Evolutionary conservation across 352 stramenopile species (phyloP), one percentile per base, ranked within the genome.

Genomic region (Pythium sp.): DNA sequence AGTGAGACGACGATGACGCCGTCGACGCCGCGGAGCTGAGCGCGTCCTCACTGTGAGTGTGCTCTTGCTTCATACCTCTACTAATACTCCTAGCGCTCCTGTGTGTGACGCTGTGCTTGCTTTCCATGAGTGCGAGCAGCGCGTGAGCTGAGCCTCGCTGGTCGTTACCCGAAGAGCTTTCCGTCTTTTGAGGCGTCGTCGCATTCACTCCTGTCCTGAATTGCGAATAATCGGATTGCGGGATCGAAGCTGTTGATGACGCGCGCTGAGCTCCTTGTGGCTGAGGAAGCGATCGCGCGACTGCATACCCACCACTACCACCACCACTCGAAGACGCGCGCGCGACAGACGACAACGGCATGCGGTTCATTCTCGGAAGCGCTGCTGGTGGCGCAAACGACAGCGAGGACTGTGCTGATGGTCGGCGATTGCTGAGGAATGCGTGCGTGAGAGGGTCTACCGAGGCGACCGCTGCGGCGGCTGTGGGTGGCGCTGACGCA

Each of bases 101-200:
- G 51, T 24, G 26, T 36, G 20, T 38, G 49, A 26, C 11, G 15
- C 28, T 60, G 26, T 20, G 20, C 20, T 58, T 69, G 61, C 28
- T 54, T 34, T 62, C 57, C 62, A 62, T 72, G 43, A 72, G 68
- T 26, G 62, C 46, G n/a, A 66, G 62, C 22, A 72, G 49, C 56
- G 62, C 67, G 14, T 69, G 53, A 15, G 47, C 67, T 9, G 67
- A 72, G 22, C 61, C 61, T n/a, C 47, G 56, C 20, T 58, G 18
- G 24, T 64, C 58, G 47, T n/a, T 28, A 41, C 11, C 34, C 46
- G 18, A 7, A 12, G 18, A 24, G 46, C 15, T 53, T 15, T 7
- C 24, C 18, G 43, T 51, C 8, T 51, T 51, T 38, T 38, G 32
- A 38, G 46, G 54, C 7, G n/a, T 54, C n/a, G 53, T 54, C 24